Conservation (phyloP, 2,329 filamentous ascomycete species). For the Fusarium sp. region DNA sequence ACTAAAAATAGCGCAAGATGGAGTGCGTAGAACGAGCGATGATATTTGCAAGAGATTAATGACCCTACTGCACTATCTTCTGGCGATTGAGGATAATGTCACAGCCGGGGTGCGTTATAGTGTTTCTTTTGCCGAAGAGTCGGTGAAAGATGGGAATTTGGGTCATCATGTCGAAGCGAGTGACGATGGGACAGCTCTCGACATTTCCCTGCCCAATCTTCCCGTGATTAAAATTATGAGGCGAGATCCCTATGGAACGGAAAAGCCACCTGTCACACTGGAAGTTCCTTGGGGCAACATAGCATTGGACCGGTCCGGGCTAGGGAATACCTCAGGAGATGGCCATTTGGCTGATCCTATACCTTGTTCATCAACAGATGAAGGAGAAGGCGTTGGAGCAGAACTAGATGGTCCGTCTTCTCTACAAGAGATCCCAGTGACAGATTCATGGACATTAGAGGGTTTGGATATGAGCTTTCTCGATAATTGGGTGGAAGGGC, state of each 20-base stretch:
- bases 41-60: constrained; percentile 51
- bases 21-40: constrained; percentile 48
- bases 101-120: constrained; percentile 42
- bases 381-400: too few species aligned
- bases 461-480: constrained; percentile 14
- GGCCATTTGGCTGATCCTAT: too few species aligned
- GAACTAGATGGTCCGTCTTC: background rate
- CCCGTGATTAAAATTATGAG: constrained; percentile 50
- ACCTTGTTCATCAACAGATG: background rate
- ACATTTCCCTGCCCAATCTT: constrained; percentile 55
- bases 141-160: constrained; percentile 33
- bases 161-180: constrained; percentile 18
- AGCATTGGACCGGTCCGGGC: background rate
- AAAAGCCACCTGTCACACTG: background rate
- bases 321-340: background rate
- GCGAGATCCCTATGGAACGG: background rate
- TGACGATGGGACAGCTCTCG: constrained; percentile 34
- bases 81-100: constrained; percentile 53
- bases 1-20: constrained; percentile 48
- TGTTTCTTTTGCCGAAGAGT: constrained; percentile 25
- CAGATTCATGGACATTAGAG: background rate
- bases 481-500: constrained; percentile 1
- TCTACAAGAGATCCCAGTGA: background rate
- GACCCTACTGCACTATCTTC: constrained; percentile 52
- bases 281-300: background rate